These are phyloP conservation scores for Niveomyces coronatus DNA, from an alignment of 2,329 filamentous ascomycete species.

Conservation along the genomic window DNA sequence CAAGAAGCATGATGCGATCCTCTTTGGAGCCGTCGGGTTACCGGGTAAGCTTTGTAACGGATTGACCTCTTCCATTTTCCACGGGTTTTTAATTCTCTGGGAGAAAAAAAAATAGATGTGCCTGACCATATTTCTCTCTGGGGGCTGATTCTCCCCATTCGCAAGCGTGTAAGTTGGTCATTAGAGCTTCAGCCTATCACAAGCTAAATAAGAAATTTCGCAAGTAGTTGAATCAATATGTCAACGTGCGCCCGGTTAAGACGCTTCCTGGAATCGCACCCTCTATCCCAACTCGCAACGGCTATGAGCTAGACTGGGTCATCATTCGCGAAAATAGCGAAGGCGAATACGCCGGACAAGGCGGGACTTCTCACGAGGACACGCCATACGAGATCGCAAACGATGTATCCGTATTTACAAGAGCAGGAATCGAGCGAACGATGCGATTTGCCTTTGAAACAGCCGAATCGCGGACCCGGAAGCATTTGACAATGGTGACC, in stretches of 20 bases:
- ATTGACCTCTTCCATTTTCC: neutral
- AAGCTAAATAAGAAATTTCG: too few relatives aligned
- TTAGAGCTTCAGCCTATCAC: too few relatives aligned
- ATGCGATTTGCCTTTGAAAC: slow-evolving; percentile 55
- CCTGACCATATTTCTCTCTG: slow-evolving; percentile 58
- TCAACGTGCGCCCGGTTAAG: slow-evolving; percentile 53
- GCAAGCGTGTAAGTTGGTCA: too few relatives aligned
- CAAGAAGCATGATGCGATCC: slow-evolving; percentile 43
- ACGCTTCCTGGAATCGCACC: slow-evolving; percentile 49
- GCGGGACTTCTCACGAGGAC: slow-evolving; percentile 49
- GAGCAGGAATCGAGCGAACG: slow-evolving; percentile 46
- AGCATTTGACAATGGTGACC: slow-evolving; percentile 51
- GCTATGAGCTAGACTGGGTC: slow-evolving; percentile 52
- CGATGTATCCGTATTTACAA: slow-evolving; percentile 53
- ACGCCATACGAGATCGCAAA: slow-evolving; percentile 50
- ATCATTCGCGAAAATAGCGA: slow-evolving; percentile 58
- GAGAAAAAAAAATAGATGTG: too few relatives aligned
- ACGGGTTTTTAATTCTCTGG: neutral
- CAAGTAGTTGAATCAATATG: slow-evolving; percentile 54
- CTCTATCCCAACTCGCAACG: slow-evolving; percentile 39
- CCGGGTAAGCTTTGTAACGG: slow-evolving; percentile 31
- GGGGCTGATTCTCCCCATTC: slow-evolving; percentile 53
- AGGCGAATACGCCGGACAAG: slow-evolving; percentile 56
- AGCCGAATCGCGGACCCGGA: slow-evolving; percentile 44
- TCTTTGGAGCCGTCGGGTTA: slow-evolving; percentile 55